Conservation (phyloP, 2,329 filamentous ascomycete genomes). For the Aspergillus jensenii region DNA sequence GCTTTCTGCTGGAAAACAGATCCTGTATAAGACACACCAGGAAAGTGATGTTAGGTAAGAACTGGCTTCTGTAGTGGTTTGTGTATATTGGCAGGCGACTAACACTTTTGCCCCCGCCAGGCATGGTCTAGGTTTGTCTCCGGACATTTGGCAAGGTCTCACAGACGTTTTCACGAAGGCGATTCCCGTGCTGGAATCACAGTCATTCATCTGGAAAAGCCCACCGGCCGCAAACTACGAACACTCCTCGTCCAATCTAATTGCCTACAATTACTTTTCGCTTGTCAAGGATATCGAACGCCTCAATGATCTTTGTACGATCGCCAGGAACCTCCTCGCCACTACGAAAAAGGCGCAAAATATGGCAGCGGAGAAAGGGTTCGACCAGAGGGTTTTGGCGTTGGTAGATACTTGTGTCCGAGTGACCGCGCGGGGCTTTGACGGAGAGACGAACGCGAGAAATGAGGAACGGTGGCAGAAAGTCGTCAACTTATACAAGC, state of each 20-base stretch:
- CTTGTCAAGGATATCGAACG: slow-evolving; percentile 63
- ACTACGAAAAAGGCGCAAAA: slow-evolving; percentile 63
- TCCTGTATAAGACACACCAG: slow-evolving; percentile 58
- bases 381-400: slow-evolving; percentile 62
- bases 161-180: slow-evolving; percentile 58
- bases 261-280: slow-evolving; percentile 59
- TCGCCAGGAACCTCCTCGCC: slow-evolving; percentile 62
- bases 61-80: not conserved
- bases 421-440: slow-evolving; percentile 64
- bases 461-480: slow-evolving; percentile 66
- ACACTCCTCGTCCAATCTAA: slow-evolving; percentile 59
- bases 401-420: slow-evolving; percentile 64
- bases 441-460: slow-evolving; percentile 61
- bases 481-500: slow-evolving; percentile 66
- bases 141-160: slow-evolving; percentile 60
- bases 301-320: slow-evolving; percentile 61
- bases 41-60: slow-evolving; percentile 53
- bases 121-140: slow-evolving; percentile 57
- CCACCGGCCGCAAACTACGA: slow-evolving; percentile 57
- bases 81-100: not conserved
- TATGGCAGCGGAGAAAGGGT: slow-evolving; percentile 58
- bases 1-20: slow-evolving; percentile 60
- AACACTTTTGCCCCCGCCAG: slow-evolving; percentile 32
- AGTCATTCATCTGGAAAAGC: slow-evolving; percentile 62
- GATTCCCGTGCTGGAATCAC: slow-evolving; percentile 60